phyloP scores from a whole-genome alignment of 2,329 filamentous ascomycete genomes.

The Pseudocercospora fijiensis region DNA sequence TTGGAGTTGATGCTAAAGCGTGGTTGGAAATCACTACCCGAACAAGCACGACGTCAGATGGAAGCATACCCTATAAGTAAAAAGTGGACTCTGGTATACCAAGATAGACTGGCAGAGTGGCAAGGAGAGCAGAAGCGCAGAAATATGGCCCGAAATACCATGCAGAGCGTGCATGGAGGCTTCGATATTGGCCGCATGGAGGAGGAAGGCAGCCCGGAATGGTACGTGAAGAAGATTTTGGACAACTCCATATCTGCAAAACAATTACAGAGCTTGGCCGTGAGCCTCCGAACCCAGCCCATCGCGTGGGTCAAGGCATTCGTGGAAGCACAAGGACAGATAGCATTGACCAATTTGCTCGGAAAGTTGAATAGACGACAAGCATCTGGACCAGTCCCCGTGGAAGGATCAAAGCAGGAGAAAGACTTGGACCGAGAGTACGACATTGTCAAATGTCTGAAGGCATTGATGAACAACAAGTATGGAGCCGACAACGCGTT shows the following conservation, averaged over 20 bases:
- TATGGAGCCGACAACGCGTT: constrained; percentile 96
- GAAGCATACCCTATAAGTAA: constrained; percentile 89
- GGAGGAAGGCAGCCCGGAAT: constrained; percentile 94
- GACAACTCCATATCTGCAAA: constrained; percentile 91
- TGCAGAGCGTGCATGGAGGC: constrained; percentile 59
- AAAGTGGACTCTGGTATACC: constrained; percentile 96
- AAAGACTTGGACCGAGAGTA: constrained; percentile 89
- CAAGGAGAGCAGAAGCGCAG: constrained; percentile 91
- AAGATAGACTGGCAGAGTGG: constrained; percentile 89
- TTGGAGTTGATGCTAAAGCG: constrained; percentile 93
- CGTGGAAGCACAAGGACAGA: constrained; percentile 94
- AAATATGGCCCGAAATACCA: constrained; percentile 67
- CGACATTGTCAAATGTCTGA: constrained; percentile 95
- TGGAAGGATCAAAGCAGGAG: constrained; percentile 61
- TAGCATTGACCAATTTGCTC: constrained; percentile 90
- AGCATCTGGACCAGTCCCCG: constrained; percentile 67
- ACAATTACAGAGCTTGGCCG: constrained; percentile 86
- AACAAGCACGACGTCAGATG: constrained; percentile 94
- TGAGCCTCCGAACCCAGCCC: constrained; percentile 91
- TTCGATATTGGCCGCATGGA: constrained; percentile 74
- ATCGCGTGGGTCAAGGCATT: constrained; percentile 96
- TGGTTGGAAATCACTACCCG: constrained; percentile 94
- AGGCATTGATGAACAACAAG: constrained; percentile 98
- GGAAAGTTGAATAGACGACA: constrained; percentile 90
- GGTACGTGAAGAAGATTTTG: constrained; percentile 96